Conservation (phyloP, 225 moss, liverwort and hornwort species). For the Neckera pumila region DNA sequence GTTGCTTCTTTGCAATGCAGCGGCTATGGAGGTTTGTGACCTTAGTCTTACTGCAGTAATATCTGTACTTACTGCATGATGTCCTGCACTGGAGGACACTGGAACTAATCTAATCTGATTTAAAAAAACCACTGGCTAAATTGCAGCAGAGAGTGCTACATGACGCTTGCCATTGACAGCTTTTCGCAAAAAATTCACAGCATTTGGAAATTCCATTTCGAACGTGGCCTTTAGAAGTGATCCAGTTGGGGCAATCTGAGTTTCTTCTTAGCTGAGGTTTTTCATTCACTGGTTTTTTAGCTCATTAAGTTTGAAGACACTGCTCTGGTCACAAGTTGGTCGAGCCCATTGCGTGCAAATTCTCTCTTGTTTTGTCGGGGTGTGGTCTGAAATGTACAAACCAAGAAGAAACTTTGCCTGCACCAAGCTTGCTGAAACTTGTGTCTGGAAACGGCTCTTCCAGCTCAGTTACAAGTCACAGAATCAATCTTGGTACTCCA, state of each 20-base stretch:
- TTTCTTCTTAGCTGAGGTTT: background rate
- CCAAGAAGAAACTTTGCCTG: background rate
- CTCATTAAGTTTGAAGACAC: background rate
- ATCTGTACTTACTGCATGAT: too few relatives aligned
- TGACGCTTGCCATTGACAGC: background rate
- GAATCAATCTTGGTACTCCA: background rate
- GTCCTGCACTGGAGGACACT: background rate
- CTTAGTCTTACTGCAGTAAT: background rate
- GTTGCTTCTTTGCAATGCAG: conserved; percentile 86
- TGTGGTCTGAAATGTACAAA: background rate
- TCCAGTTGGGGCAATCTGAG: background rate
- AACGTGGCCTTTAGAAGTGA: background rate
- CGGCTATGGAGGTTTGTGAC: conserved; percentile 74
- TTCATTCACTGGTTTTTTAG: background rate
- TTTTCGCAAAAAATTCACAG: background rate
- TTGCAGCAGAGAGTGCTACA: background rate
- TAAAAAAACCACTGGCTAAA: background rate
- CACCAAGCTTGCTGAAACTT: background rate
- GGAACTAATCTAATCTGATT: background rate
- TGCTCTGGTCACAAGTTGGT: background rate
- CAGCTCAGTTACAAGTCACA: background rate
- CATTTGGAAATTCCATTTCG: background rate
- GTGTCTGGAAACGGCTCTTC: background rate
- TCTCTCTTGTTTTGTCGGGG: background rate
- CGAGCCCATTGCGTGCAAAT: background rate